These are phyloP conservation scores for Colletotrichum sp. DNA, from an alignment of 2,329 filamentous ascomycete species.

Conservation along the genomic window DNA sequence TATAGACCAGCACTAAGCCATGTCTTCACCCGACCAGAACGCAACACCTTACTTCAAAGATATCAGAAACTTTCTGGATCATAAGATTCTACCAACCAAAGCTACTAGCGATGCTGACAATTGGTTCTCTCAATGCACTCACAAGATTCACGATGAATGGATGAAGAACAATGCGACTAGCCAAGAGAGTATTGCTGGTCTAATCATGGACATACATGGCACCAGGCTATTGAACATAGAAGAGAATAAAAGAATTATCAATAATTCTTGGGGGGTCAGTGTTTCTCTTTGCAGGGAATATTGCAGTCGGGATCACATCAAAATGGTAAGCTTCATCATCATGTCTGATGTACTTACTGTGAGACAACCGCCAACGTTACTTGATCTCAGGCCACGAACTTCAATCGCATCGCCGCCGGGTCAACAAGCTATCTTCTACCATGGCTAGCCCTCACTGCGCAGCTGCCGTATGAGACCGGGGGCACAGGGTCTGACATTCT, in stretches of 20 bases:
- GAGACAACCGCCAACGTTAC: neutral
- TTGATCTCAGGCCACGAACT: neutral
- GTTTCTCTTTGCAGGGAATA: neutral
- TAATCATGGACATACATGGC: neutral
- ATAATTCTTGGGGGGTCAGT: neutral
- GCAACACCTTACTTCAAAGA: neutral
- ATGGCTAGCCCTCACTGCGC: neutral
- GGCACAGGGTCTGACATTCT: neutral
- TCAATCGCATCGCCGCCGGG: neutral
- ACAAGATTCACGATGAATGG: neutral
- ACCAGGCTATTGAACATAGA: neutral
- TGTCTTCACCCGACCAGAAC: neutral
- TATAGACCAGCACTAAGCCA: neutral
- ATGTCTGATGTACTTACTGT: fast-evolving
- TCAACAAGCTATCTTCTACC: neutral
- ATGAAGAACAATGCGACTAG: neutral
- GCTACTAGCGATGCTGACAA: neutral
- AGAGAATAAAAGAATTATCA: neutral
- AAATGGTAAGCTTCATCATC: neutral
- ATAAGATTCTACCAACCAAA: fast-evolving
- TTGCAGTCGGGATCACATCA: neutral
- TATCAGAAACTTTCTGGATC: neutral
- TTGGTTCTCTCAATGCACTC: neutral
- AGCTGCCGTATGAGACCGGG: neutral
- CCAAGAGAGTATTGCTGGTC: neutral